Base-by-base conservation (phyloP, 257 asterid genomes). In the Solanum pimpinellifolium region DNA sequence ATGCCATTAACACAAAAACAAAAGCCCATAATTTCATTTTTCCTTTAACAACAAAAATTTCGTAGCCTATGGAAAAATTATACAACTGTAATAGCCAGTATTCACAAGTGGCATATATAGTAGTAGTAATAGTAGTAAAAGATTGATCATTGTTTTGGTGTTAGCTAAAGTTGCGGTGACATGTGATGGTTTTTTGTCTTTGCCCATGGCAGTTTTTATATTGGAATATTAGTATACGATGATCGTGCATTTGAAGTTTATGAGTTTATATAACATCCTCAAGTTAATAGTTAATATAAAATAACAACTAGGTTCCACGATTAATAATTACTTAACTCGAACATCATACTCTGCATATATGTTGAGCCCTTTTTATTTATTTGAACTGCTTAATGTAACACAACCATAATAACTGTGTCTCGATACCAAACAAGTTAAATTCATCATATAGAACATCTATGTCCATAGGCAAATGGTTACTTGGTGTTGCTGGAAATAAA, bases 21-120 rank as follows among this genome's bases (percentile, higher is more conserved):
- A 93, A 23, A 83, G 92, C 88, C 88, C 89, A 89, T 59, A 87
- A 33, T 59, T 90, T 90, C 84, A 90, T 41, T 80, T 68, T 74
- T 37, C 18, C 88, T 78, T 49, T n/a, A 29, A 10, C 25, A 27
- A 16, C 39, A 49, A 11, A 29, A 29, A 5, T 18, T 80, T 47
- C 3, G 18, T 68, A 87, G 85, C 84, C 83, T 52, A 49, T 81
- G 69, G 21, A 81, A 49, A 47, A 81, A 7, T 49, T 47, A 49
- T 49, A 81, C 31, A 81, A 49, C 85, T 49, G 68, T 47, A 31
- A 49, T 81, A 18, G 85, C 20, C 69, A 49, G 20, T 49, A 29
- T 20, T 81, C 66, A 27, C 46, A 47, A 49, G 69, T 47, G 85
- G 20, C 68, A 77, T 47, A 29, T 47, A 80, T 80, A 80, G 39